Base-by-base conservation (phyloP, 129 eudicot species). In the Tagetes patula region DNA sequence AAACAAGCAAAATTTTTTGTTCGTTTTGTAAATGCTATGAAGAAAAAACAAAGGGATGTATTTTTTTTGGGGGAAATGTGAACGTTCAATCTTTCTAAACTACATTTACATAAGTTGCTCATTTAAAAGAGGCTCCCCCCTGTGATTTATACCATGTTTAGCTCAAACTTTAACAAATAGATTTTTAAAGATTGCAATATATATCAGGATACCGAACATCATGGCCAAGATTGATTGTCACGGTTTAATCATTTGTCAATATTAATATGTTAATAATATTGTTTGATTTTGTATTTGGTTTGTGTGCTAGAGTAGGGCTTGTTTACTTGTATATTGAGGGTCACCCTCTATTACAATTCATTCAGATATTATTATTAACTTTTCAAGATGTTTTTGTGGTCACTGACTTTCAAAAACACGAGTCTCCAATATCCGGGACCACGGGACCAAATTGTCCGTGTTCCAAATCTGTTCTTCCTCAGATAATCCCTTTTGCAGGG, bases 1-100 rank as follows among this genome's bases (percentile, higher is more conserved):
- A 40, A 75, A 63, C 42, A 31, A 38, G 72, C 37, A n/a, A 56
- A 53, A 66, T 4, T 67, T 76, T 58, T 3, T 30, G 52, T 56
- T 69, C 0, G 8, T 12, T 31, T 20, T 61, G 76, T 77, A 50
- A 62, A 61, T 49, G 30, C 9, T 70, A 42, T 74, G 70, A 39
- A 71, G 38, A 34, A 47, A 5, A 52, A 75, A 8, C 54, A 40
- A 36, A 40, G 8, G 41, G 65, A 32, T 50, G 72, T 20, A 40
- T 3, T 65, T 65, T 65, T 42, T 65, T 65, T 42, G 64, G 41
- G 42, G 36, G 13, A 72, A 59, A 72, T 72, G 36, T 58, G 77
- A 72, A 58, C 41, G 58, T 45, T 72, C 58, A 32, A 8, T 41
- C 12, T 59, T 10, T 59, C 3, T 6, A 59, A 34, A 59, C 33